These are phyloP conservation scores for Leccinum huronense DNA, from an alignment of 1,284 basidiomycete species.

Conservation along the genomic window DNA sequence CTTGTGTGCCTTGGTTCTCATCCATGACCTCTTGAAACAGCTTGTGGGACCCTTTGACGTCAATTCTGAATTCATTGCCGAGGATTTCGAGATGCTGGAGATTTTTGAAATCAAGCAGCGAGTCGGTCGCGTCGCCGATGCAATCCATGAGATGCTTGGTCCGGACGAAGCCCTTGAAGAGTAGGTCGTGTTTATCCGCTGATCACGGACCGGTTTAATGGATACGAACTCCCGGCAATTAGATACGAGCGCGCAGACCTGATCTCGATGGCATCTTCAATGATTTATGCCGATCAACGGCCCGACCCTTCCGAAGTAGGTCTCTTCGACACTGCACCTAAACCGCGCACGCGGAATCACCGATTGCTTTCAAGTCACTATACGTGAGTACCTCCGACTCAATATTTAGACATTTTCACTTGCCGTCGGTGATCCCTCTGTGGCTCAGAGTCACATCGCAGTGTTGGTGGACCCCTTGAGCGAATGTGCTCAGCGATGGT, in stretches of 20 bases:
- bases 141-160: conserved; percentile 55
- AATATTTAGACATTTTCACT: conserved; percentile 37
- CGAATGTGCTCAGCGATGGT: conserved; percentile 83
- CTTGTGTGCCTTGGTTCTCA: conserved; percentile 2
- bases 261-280: conserved; percentile 64
- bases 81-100: conserved; percentile 70
- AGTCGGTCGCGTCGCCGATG: conserved; percentile 62
- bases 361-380: conserved; percentile 56
- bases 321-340: conserved; percentile 61
- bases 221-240: conserved; percentile 5
- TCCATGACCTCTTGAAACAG: conserved; percentile 37
- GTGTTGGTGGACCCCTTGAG: conserved; percentile 85
- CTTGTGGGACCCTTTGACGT: conserved; percentile 60
- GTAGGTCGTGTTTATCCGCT: conserved; percentile 34
- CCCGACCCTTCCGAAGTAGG: conserved; percentile 72
- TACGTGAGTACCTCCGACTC: conserved; percentile 49
- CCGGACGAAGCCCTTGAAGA: conserved; percentile 44
- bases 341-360: conserved; percentile 60
- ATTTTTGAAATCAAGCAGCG: conserved; percentile 73
- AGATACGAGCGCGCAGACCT: conserved; percentile 59
- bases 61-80: conserved; percentile 52
- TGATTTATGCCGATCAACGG: conserved; percentile 65
- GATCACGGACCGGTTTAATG: conserved; percentile 2
- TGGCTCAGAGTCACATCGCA: conserved; percentile 71
- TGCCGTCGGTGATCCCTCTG: conserved; percentile 62